These are phyloP conservation scores for Fraxinus americana DNA, from an alignment of 257 asterid genomes.

Conservation along the genomic window DNA sequence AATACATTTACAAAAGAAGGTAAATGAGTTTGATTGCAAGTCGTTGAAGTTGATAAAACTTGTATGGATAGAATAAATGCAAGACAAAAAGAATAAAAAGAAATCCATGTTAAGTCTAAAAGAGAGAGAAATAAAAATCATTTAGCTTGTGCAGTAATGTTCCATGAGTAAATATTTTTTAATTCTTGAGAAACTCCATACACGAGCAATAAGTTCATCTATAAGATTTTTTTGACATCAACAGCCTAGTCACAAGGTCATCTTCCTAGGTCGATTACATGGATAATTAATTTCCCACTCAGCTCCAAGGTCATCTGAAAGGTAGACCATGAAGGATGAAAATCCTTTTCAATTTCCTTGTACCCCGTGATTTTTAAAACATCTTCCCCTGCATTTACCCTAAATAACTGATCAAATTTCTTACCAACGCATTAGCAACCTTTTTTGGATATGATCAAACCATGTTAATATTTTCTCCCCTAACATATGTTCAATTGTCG, in stretches of 20 bases:
- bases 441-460: not conserved
- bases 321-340: not conserved
- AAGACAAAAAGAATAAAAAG: not conserved
- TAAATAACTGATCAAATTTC: not conserved
- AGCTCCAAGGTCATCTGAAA: not conserved
- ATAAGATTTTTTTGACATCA: not conserved
- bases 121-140: not conserved
- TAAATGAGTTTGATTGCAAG: conserved; percentile 12
- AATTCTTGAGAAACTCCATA: not conserved
- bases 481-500: not conserved
- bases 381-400: not conserved
- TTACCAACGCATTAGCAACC: not conserved
- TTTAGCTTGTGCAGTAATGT: not conserved
- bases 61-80: not conserved
- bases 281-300: not conserved
- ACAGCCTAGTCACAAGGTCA: not conserved
- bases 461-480: not conserved
- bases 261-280: not conserved
- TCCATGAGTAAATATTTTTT: not conserved
- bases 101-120: not conserved
- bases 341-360: not conserved
- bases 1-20: conserved; percentile 4
- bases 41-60: not conserved
- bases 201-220: not conserved
- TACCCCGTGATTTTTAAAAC: not conserved